Evolutionary conservation across 306 rosid genomes (phyloP).

Genomic region (Prunus armeniaca): DNA sequence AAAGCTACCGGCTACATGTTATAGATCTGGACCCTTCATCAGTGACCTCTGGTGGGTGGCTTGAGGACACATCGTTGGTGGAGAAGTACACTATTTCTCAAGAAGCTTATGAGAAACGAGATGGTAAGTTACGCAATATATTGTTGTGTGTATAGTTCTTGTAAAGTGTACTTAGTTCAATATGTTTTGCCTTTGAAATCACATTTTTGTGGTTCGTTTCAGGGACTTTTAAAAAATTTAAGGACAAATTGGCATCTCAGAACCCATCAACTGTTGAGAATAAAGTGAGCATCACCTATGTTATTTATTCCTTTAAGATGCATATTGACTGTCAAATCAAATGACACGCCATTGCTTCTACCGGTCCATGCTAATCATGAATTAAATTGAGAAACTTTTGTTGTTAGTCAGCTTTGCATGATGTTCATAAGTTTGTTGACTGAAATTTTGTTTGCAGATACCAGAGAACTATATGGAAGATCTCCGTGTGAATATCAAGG

Average conservation of each 20-base stretch:
- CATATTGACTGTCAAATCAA: not conserved
- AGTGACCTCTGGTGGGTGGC: conserved; percentile 93
- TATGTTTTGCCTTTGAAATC: no score
- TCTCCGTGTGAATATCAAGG: conserved; percentile 72
- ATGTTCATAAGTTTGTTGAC: conserved; percentile 16
- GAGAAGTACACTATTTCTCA: conserved; percentile 81
- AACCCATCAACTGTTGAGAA: conserved; percentile 52
- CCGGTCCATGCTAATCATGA: not conserved
- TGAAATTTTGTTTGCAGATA: conserved; percentile 42
- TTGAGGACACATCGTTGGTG: conserved; percentile 89
- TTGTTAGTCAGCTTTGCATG: not conserved
- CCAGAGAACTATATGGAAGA: conserved; percentile 55
- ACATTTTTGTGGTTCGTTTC: conserved; percentile 22
- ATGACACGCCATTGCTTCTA: not conserved
- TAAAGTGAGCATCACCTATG: conserved; percentile 45
- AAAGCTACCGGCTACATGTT: conserved; percentile 72
- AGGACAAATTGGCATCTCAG: conserved; percentile 61
- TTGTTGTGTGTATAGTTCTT: not conserved
- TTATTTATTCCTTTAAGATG: not conserved
- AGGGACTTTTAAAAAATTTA: conserved; percentile 81
- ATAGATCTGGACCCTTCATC: conserved; percentile 86
- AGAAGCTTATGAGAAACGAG: conserved; percentile 74
- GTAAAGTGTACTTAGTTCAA: not conserved
- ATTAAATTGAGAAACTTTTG: not conserved
- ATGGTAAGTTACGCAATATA: conserved; percentile 36